These are phyloP conservation scores for Rubia balearica DNA, from an alignment of 305 asterid species.

Conservation along the genomic window DNA sequence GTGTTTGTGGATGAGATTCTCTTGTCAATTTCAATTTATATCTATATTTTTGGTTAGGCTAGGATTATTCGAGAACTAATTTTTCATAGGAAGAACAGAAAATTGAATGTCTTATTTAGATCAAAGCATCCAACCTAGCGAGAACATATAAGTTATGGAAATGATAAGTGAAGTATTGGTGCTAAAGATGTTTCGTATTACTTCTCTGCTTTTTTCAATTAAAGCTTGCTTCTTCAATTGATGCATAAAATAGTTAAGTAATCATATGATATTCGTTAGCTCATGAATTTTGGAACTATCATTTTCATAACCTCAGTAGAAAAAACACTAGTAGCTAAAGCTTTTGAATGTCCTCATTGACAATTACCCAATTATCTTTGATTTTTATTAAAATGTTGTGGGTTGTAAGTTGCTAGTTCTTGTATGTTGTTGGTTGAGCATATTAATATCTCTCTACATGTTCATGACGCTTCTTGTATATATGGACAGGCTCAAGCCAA, in stretches of 20 bases:
- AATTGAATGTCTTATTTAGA: not conserved
- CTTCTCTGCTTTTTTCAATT: not conserved
- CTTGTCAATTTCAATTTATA: not conserved
- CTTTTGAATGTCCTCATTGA: not conserved
- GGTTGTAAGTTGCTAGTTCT: conserved; percentile 7
- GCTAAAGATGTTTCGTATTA: not conserved
- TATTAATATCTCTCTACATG: conserved; percentile 12
- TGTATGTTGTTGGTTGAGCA: conserved; percentile 2
- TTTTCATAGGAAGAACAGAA: not conserved
- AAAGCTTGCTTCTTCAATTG: conserved; percentile 1
- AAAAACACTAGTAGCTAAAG: not conserved
- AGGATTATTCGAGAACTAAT: not conserved
- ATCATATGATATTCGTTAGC: not conserved
- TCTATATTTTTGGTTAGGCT: not conserved
- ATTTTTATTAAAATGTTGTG: not conserved
- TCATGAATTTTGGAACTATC: not conserved
- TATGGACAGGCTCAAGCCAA: conserved; percentile 71
- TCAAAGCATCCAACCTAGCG: not conserved
- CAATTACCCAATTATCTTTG: not conserved
- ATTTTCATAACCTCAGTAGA: not conserved
- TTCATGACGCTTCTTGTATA: conserved; percentile 22
- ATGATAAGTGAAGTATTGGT: not conserved
- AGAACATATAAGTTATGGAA: not conserved
- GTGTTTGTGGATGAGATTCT: not conserved
- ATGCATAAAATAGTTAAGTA: not conserved